phyloP scores from a whole-genome alignment of 352 stramenopile species.

The Elongisporangium prolatum region DNA sequence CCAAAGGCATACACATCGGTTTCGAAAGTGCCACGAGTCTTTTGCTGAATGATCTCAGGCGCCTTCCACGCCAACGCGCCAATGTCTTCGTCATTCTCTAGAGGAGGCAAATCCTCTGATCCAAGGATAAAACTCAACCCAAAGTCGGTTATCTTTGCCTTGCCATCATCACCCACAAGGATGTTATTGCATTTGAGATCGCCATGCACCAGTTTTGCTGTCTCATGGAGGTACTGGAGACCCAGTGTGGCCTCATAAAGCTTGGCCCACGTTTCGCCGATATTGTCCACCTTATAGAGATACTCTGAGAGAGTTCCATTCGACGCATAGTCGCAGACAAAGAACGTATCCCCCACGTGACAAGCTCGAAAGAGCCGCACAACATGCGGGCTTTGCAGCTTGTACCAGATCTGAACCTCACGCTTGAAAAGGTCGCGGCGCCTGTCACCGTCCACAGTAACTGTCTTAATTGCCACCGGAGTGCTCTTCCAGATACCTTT shows the following conservation, averaged over 20 bases:
- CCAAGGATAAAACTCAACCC: constrained; percentile 17
- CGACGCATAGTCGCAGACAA: constrained; percentile 20
- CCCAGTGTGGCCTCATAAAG: constrained; percentile 21
- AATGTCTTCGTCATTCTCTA: constrained; percentile 1
- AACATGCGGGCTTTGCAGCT: constrained; percentile 20
- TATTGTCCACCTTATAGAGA: constrained; percentile 1
- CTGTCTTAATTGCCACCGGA: constrained; percentile 24
- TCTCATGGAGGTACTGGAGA: constrained; percentile 26
- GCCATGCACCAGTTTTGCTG: constrained; percentile 21
- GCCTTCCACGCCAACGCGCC: constrained; percentile 19
- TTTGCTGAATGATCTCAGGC: constrained; percentile 12
- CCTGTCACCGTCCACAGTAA: constrained; percentile 15
- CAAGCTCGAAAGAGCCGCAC: constrained; percentile 21
- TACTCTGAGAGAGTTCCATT: constrained; percentile 18
- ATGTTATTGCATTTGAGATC: constrained; percentile 33
- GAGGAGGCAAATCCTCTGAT: background rate
- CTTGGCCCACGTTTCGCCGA: constrained; percentile 10
- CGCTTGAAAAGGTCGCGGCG: constrained; percentile 13
- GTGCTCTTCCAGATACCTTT: constrained; percentile 23
- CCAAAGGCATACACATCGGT: background rate
- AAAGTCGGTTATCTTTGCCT: constrained; percentile 20
- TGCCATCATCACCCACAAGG: constrained; percentile 19
- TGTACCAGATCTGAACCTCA: constrained; percentile 20
- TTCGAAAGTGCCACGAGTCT: background rate
- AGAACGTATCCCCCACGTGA: constrained; percentile 18